Evolutionary conservation across 768 basidiomycete genomes (phyloP).

Genomic region (Melanogaster broomeanus): DNA sequence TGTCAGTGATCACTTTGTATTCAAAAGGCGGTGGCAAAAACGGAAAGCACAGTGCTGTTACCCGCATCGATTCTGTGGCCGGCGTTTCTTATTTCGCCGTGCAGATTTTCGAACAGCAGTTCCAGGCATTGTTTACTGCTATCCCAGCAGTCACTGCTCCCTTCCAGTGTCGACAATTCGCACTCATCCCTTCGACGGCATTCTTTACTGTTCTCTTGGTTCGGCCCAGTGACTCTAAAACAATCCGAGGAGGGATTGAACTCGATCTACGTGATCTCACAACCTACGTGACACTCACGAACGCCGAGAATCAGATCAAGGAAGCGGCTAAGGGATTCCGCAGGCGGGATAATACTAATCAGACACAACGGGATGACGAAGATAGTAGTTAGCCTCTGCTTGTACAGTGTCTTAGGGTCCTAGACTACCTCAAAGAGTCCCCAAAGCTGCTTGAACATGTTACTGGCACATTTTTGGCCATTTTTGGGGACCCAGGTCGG

Average conservation of each 20-base stretch:
- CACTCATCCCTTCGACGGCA: constrained; percentile 11
- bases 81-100: constrained; percentile 19
- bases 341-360: background rate
- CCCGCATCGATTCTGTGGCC: constrained; percentile 8
- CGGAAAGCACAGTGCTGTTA: constrained; percentile 17
- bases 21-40: constrained; percentile 15
- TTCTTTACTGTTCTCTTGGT: background rate
- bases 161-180: constrained; percentile 16
- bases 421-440: too few relatives aligned
- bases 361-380: background rate
- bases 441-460: background rate
- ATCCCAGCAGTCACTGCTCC: constrained; percentile 4
- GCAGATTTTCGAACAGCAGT: constrained; percentile 18
- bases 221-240: too few relatives aligned
- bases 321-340: too few relatives aligned
- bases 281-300: too few relatives aligned
- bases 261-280: too few relatives aligned
- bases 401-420: background rate
- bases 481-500: background rate
- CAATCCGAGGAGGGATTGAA: too few relatives aligned
- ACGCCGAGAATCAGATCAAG: too few relatives aligned
- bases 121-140: background rate
- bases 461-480: background rate
- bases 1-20: background rate
- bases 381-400: background rate